phyloP scores from a whole-genome alignment of 2,329 filamentous ascomycete species.

The Xylariales sp. region DNA sequence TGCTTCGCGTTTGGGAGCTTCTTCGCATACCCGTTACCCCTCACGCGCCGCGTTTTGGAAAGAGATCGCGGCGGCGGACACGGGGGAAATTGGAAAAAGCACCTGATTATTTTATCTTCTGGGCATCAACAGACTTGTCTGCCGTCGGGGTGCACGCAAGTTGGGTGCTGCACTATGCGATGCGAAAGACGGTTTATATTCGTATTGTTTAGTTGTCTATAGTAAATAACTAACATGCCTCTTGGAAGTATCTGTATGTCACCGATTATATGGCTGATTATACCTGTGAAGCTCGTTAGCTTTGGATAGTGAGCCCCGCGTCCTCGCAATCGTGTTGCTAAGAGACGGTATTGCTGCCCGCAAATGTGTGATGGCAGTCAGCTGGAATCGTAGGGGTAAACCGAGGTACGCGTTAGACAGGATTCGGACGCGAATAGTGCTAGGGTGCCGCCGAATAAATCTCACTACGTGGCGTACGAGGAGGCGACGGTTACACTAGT shows the following conservation, averaged over 20 bases:
- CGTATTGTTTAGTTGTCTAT: conserved; percentile 31
- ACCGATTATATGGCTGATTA: neutral
- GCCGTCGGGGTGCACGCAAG: neutral
- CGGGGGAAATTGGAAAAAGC: neutral
- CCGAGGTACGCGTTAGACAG: too few relatives aligned
- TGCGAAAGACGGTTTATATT: conserved; percentile 22
- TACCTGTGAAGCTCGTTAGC: neutral
- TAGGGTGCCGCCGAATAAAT: neutral
- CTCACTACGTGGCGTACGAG: neutral
- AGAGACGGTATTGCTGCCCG: too few relatives aligned
- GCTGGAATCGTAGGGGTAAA: too few relatives aligned
- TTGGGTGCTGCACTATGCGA: neutral
- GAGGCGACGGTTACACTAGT: neutral
- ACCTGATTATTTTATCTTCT: conserved; percentile 1
- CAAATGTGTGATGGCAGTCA: too few relatives aligned
- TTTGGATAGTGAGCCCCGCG: neutral
- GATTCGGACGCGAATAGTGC: neutral
- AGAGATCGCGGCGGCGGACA: neutral
- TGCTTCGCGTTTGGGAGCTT: conserved; percentile 32
- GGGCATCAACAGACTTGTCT: neutral
- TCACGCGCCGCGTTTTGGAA: conserved; percentile 23
- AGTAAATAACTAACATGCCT: conserved; percentile 23
- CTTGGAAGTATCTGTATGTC: neutral
- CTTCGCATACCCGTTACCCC: neutral
- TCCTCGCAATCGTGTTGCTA: too few relatives aligned